These are phyloP conservation scores for Arabidopsis hybrid DNA, from an alignment of 441 rosid species.

Conservation along the genomic window DNA sequence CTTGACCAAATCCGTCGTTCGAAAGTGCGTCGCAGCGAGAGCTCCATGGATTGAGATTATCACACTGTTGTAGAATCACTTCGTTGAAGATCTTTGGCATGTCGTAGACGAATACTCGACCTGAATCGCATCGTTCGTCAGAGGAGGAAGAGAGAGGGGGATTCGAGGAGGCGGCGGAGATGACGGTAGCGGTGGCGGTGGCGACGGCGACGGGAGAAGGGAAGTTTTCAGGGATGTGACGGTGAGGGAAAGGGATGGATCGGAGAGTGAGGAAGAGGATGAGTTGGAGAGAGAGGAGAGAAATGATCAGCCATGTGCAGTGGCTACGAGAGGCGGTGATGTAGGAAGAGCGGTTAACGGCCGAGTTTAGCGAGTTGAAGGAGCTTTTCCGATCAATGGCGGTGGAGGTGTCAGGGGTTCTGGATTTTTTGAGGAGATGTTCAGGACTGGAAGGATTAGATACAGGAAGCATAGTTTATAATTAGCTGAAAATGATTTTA, in stretches of 20 bases:
- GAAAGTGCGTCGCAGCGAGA: constrained; percentile 75
- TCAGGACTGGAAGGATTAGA: constrained; percentile 54
- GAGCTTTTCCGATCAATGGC: constrained; percentile 55
- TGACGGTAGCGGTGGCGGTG: not conserved
- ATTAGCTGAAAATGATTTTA: not conserved
- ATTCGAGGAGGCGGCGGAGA: not conserved
- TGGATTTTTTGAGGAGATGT: constrained; percentile 49
- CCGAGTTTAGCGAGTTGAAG: constrained; percentile 44
- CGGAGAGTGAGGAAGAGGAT: constrained; percentile 64
- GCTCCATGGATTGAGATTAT: constrained; percentile 83
- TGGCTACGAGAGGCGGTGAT: constrained; percentile 50
- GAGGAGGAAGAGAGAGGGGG: not conserved
- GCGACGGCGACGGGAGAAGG: constrained; percentile 43
- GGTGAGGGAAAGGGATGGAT: constrained; percentile 55
- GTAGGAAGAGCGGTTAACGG: constrained; percentile 41
- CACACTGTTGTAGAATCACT: constrained; percentile 68
- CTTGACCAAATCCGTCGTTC: constrained; percentile 73
- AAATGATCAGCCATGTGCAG: constrained; percentile 67
- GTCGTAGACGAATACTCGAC: constrained; percentile 79
- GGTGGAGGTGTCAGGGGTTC: constrained; percentile 44
- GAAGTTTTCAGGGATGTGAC: constrained; percentile 42
- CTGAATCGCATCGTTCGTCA: constrained; percentile 51
- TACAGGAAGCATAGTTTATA: constrained; percentile 59
- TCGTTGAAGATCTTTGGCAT: constrained; percentile 70
- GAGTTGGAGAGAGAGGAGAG: constrained; percentile 65